Base-by-base conservation (phyloP, 176 grass and related monocot species). In the Carex parvula region DNA sequence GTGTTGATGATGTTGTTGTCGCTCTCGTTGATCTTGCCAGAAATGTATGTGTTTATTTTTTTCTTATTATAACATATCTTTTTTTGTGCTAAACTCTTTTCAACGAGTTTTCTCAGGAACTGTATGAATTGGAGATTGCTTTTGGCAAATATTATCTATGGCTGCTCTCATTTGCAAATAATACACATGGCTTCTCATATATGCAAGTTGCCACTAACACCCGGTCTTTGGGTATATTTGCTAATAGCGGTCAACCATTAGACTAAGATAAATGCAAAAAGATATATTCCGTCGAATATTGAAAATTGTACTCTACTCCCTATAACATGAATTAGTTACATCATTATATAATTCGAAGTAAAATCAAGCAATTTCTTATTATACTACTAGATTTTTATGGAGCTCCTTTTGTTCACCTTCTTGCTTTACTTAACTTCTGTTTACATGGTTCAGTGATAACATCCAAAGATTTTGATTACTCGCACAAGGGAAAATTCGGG, bases 1-100 rank as follows among this genome's bases (percentile, higher is more conserved):
- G 88, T 86, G 93, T 98, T 42, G 96, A 98, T 84, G 89, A 90
- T 58, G 87, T 98, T 82, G 93, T 95, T 17, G 22, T 93, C 44
- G 77, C 87, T 67, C 96, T 98, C 79, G 88, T 93, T 67, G 85
- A 90, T 11, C 81, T 91, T 83, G 89, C 93, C 54, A 93, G 84
- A 93, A 95, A 93, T 78, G 96, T 98, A 98, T 93, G 60, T 70
- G 88, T 61, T 60, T 68, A 37, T n/a, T 60, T 70, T 22, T 65
- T 16, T 70, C 80, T 73, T 63, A 24, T 10, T 65, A 80, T n/a
- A 60, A 10, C 66, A 83, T 84, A 29, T 52, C 64, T 78, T 64
- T 30, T 57, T 62, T 72, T 53, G 56, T 75, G 44, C 86, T 67
- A 64, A 72, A 4, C 24, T 59, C 60, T 86, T 66, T 77, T 41